These are phyloP conservation scores for Wilcoxina mikolae DNA, from an alignment of 495 filamentous ascomycete genomes.

Conservation along the genomic window DNA sequence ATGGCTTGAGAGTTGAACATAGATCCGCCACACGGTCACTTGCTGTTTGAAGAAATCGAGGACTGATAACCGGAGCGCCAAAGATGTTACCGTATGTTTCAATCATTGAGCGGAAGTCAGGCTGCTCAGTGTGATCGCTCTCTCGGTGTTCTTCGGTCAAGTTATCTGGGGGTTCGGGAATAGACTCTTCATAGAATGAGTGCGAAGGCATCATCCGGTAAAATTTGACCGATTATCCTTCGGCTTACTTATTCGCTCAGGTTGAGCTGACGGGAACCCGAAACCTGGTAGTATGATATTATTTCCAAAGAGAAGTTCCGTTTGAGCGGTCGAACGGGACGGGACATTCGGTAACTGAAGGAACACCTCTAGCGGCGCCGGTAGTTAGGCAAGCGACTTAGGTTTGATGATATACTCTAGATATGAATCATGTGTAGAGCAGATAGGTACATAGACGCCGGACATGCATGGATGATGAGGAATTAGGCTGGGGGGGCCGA, in stretches of 20 bases:
- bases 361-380: background rate
- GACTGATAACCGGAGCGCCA: background rate
- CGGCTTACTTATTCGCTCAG: background rate
- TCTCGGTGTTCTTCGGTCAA: background rate
- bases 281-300: background rate
- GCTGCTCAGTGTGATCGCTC: background rate
- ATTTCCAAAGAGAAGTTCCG: background rate
- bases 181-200: background rate
- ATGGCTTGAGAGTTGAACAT: background rate
- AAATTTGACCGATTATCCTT: background rate
- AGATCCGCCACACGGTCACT: background rate
- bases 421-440: slow-evolving; percentile 1
- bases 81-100: background rate
- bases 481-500: background rate
- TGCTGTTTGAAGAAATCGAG: background rate
- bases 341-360: background rate
- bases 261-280: background rate
- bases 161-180: background rate
- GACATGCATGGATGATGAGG: background rate
- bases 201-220: background rate
- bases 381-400: background rate
- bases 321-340: background rate
- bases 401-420: background rate
- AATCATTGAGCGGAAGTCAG: background rate
- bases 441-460: slow-evolving; percentile 1